Conservation (phyloP, 441 rosid species). For the Croton laevigatus region DNA sequence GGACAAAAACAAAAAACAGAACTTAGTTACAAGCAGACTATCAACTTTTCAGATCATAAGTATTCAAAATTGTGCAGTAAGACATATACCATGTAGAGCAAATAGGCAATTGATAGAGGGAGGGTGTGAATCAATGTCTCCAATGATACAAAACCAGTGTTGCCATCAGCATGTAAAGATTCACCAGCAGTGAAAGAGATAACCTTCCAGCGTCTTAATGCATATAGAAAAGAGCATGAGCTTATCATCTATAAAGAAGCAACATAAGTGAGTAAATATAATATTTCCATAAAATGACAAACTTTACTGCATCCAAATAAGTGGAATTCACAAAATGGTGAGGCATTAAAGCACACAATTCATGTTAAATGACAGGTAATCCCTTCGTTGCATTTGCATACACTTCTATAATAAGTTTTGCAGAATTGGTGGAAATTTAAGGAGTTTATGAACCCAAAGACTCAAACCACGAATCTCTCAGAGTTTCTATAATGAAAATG, state of each 20-base stretch:
- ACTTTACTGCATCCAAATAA: neutral
- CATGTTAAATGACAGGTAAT: neutral
- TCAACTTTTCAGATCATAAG: neutral
- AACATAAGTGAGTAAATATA: constrained; percentile 5
- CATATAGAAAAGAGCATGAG: constrained; percentile 69
- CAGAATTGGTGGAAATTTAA: neutral
- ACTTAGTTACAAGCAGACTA: constrained; percentile 14
- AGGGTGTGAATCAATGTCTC: constrained; percentile 68
- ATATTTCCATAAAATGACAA: constrained; percentile 1
- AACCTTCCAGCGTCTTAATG: constrained; percentile 60
- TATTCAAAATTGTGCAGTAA: constrained; percentile 1
- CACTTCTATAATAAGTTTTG: too few species aligned
- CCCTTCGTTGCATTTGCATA: neutral
- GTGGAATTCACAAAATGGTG: neutral
- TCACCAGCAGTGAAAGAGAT: constrained; percentile 62
- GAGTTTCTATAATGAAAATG: neutral
- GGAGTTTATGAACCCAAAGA: neutral
- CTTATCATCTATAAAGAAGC: constrained; percentile 59
- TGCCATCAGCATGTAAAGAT: constrained; percentile 48
- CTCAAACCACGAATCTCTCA: neutral
- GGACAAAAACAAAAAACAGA: constrained; percentile 30
- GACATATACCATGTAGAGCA: constrained; percentile 81
- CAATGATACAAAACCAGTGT: constrained; percentile 48
- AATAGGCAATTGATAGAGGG: constrained; percentile 76
- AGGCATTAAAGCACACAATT: neutral